Evolutionary conservation across 1,284 basidiomycete genomes (phyloP).

Genomic region (Moniliella sp.): DNA sequence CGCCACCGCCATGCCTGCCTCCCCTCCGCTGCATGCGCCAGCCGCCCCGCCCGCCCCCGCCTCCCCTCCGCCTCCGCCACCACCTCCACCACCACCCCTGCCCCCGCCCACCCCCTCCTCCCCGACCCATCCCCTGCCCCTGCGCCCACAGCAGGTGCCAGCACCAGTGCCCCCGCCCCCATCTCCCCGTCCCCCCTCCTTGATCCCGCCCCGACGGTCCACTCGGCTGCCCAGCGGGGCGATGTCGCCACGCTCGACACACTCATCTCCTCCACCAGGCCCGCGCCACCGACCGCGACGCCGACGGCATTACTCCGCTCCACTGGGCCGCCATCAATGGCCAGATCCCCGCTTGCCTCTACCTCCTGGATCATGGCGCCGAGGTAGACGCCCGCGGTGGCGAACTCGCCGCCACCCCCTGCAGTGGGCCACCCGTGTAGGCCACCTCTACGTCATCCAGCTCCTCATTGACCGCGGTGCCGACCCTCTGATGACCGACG

Average conservation of each 20-base stretch:
- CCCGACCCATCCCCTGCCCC: too few relatives aligned
- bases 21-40: too few relatives aligned
- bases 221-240: conserved; percentile 66
- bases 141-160: not conserved
- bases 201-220: conserved; percentile 41
- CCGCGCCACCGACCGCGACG: conserved; percentile 58
- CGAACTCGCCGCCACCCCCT: conserved; percentile 85
- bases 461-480: conserved; percentile 68
- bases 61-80: too few relatives aligned
- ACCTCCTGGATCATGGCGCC: conserved; percentile 68
- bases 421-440: conserved; percentile 89
- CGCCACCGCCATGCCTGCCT: too few relatives aligned
- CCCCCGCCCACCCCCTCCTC: too few relatives aligned
- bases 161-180: too few relatives aligned
- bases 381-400: conserved; percentile 83
- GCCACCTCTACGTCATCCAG: conserved; percentile 81
- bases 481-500: conserved; percentile 71
- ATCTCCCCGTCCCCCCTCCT: conserved; percentile 1
- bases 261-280: conserved; percentile 52
- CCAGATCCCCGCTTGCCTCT: conserved; percentile 37
- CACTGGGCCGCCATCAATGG: conserved; percentile 95
- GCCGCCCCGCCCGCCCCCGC: too few relatives aligned
- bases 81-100: too few relatives aligned
- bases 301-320: conserved; percentile 74
- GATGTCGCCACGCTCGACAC: conserved; percentile 49